Base-by-base conservation (phyloP, 73 alveolate species). In the Paramecium caudatum region DNA sequence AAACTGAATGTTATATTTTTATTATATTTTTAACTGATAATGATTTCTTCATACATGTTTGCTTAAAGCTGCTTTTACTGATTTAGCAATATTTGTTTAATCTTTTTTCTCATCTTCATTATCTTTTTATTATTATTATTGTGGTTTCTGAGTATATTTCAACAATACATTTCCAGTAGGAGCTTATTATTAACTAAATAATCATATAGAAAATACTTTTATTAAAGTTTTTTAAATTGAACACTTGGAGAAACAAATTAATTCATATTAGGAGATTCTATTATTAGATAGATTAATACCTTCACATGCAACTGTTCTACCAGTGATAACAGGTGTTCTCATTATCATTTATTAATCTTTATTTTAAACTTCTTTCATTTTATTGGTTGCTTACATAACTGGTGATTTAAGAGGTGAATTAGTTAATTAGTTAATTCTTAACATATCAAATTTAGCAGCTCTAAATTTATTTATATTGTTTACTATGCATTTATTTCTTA, bases 401-500 rank as follows among this genome's bases (percentile, higher is more conserved):
- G 88, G 88, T 15, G 88, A 74, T 45, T 74, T 74, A 39, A 74
- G n/a, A 2, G 88, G 88, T 4, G 88, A 74, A 74, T 74, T 74
- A 0, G 88, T 74, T 23, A 74, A 74, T 74, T 74, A 41, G 43
- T 74, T 74, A 1, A 74, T 74, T 74, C 88, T 74, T 21, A 74
- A 47, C 88, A 74, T 74, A 39, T 74, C 88, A 41, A 74, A 74
- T 39, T 74, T 74, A 0, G 62, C 88, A 9, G 88, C 62, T 43
- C 88, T 74, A 39, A 74, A 12, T 27, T 0, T 21, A 27, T 74
- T 21, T 3, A 2, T 12, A 2, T 0, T 0, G 36, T 21, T 36
- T 74, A 74, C 88, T 74, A 12, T 7, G 36, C 68, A 74, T 74
- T 74, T 5, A 74, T 74, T 43, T 74, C 8, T 27, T 37, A 19